Evolutionary conservation across 805 yeast genomes (phyloP), one percentile per base, ranked within the genome.

Genomic region (Metschnikowia borealis): DNA sequence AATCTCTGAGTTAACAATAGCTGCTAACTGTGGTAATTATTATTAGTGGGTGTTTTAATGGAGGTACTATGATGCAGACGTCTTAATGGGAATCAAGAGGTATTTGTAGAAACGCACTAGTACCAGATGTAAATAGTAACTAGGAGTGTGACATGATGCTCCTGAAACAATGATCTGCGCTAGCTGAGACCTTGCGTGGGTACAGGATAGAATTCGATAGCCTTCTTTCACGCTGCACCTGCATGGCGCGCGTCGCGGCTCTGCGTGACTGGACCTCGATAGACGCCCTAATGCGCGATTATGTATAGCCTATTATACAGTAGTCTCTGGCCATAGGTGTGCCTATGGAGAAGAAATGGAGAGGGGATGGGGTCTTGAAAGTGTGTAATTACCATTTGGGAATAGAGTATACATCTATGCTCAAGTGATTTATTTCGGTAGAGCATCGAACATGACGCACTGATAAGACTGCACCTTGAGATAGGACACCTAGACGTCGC

Each of bases 131-230:
- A 26, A 10, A 10, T 15, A 39, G 14, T 14, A 11, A 13, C 14
- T 26, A 11, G 7, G 14, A 8, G 10, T 5, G n/a, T 15, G 11
- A 10, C 43, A 39, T 26, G 34, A 15, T 11, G 34, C 33, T 39
- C 34, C 34, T 39, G 20, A 44, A 21, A 43, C 46, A 43, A 44
- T 44, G 26, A 31, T 44, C 40, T 44, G 33, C 39, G 39, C 31
- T 48, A 51, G 44, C 47, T 29, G 48, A 29, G 44, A 33, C 17
- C 46, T 20, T 33, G 41, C 35, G 23, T 36, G 18, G 33, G 23
- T 52, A 48, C 47, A 43, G 48, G 49, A 51, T 31, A 26, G 51
- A 50, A 54, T 54, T 54, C 57, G 57, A 54, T 47, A 45, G 35
- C 44, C 49, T 53, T 54, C 57, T 38, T 31, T 44, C 45, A 47